Conservation (phyloP, 2,329 filamentous ascomycete genomes). For the Calycina herbarum region DNA sequence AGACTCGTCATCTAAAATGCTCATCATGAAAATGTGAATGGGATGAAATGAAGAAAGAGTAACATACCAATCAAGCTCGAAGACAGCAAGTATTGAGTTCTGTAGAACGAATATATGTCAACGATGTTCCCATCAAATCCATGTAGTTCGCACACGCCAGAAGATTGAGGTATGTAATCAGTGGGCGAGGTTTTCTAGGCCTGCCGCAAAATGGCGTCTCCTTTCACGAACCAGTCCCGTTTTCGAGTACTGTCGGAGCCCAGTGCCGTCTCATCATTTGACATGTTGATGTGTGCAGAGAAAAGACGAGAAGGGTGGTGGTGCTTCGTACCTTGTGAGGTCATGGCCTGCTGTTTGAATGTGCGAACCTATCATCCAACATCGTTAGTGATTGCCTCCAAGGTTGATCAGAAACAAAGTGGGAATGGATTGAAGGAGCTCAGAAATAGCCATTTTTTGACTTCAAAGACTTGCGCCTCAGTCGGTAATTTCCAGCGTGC, state of each 20-base stretch:
- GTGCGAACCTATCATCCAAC: slow-evolving; percentile 10
- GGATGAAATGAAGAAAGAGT: slow-evolving; percentile 19
- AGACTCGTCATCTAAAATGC: slow-evolving; percentile 74
- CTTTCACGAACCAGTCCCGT: slow-evolving; percentile 61
- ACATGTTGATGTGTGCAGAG: slow-evolving; percentile 20
- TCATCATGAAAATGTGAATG: slow-evolving; percentile 44
- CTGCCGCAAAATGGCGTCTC: slow-evolving; percentile 90
- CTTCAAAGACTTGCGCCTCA: slow-evolving; percentile 72
- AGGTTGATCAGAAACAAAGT: slow-evolving; percentile 16
- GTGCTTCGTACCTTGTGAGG: slow-evolving; percentile 22
- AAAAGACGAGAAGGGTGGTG: neutral
- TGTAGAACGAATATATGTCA: neutral
- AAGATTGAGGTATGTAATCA: slow-evolving; percentile 53
- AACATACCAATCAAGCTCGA: slow-evolving; percentile 17
- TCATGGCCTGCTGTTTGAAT: neutral
- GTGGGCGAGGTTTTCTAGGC: slow-evolving; percentile 99
- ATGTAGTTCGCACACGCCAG: neutral
- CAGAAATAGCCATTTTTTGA: slow-evolving; percentile 87
- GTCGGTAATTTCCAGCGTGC: slow-evolving; percentile 94
- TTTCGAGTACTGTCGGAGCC: slow-evolving; percentile 71
- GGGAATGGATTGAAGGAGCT: slow-evolving; percentile 43
- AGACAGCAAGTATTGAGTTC: neutral
- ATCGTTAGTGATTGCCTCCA: slow-evolving; percentile 20
- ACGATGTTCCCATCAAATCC: neutral
- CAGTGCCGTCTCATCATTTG: slow-evolving; percentile 91